A percentile compares a stretch with the other conserved stretches of the same genome.
phyloP scores from a whole-genome alignment of 108 stramenopile species.

The Fistulifera pelliculosa region DNA sequence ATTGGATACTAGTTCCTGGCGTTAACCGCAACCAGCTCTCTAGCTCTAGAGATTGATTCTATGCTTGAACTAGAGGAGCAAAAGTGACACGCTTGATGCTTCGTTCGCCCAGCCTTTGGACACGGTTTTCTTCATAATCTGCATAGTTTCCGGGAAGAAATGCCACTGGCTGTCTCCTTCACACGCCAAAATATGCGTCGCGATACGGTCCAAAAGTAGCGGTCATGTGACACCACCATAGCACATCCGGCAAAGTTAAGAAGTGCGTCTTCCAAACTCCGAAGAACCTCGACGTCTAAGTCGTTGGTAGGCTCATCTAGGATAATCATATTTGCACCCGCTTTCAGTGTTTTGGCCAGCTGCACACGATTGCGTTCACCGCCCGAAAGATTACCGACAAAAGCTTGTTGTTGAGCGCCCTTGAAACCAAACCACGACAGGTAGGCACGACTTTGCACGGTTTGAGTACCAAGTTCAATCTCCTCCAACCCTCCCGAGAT shows the following conservation, averaged over 20 bases:
- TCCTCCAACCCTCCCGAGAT: slow-evolving; percentile 76
- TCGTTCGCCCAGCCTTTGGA: slow-evolving; percentile 67
- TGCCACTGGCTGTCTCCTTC: slow-evolving; percentile 85
- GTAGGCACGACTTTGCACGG: slow-evolving; percentile 81
- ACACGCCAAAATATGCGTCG: slow-evolving; percentile 92
- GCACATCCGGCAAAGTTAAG: slow-evolving; percentile 90
- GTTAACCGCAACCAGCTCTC: too few species aligned
- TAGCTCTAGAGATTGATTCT: not conserved
- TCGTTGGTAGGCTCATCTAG: slow-evolving; percentile 96
- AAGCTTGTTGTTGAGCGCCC: slow-evolving; percentile 75
- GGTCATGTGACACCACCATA: slow-evolving; percentile 91
- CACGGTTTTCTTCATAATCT: slow-evolving; percentile 71
- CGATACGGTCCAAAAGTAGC: slow-evolving; percentile 93
- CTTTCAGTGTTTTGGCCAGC: slow-evolving; percentile 82
- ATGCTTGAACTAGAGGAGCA: slow-evolving; percentile 75
- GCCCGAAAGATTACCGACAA: slow-evolving; percentile 76
- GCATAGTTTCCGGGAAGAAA: slow-evolving; percentile 84
- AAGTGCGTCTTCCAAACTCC: slow-evolving; percentile 87
- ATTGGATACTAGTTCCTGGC: too few species aligned
- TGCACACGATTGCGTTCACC: slow-evolving; percentile 93
- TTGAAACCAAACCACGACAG: slow-evolving; percentile 90
- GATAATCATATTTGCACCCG: slow-evolving; percentile 69
- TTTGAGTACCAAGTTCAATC: slow-evolving; percentile 73
- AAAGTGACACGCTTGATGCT: slow-evolving; percentile 79
- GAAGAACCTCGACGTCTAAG: slow-evolving; percentile 69